Base-by-base conservation (phyloP, 2,329 filamentous ascomycete genomes). In the Colletotrichum camelliae region DNA sequence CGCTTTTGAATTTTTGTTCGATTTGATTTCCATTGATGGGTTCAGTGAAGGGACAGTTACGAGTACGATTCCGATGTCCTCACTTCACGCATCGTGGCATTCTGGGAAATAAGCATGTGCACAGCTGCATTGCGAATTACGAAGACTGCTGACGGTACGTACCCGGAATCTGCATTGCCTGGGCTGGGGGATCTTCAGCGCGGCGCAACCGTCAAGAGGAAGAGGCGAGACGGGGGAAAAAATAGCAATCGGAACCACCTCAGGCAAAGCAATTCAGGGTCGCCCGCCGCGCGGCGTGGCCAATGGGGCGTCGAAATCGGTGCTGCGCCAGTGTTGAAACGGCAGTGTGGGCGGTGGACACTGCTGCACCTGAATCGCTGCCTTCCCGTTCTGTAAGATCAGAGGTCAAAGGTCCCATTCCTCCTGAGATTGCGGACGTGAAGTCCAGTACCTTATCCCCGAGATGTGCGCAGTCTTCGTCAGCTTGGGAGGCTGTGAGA, bases 291-390 rank as follows among this genome's bases (percentile, higher is more conserved):
- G 29, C 35, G 16, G 43, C 33, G 31, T 33, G 60, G 62, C 70
- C 62, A 67, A 70, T 70, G 27, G 35, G 55, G 21, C 18, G 67
- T 27, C 52, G 16, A 6, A 7, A 18, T 55, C 21, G 39, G 21
- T 31, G 29, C 68, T 64, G 68, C 68, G 68, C 68, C 68, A 57
- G 37, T 64, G 29, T 70, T 70, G 68, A 70, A 70, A 70, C 68
- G 68, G 68, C 58, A 57, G 57, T 71, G 39, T 70, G 68, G 58
- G 60, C 68, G 21, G 68, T 55, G 68, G 68, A 24, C 68, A n/a
- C 13, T 18, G 35, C 57, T 65, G 68, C 67, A 70, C 67, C 67
- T 70, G 67, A 70, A 62, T 70, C 68, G 68, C 57, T 33, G 57
- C 58, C 68, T 57, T 70, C 31, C 58, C 37, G 13, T 71, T 65